Evolutionary conservation across 495 filamentous ascomycete species (phyloP).

Genomic region (Xeromyces bisporus): DNA sequence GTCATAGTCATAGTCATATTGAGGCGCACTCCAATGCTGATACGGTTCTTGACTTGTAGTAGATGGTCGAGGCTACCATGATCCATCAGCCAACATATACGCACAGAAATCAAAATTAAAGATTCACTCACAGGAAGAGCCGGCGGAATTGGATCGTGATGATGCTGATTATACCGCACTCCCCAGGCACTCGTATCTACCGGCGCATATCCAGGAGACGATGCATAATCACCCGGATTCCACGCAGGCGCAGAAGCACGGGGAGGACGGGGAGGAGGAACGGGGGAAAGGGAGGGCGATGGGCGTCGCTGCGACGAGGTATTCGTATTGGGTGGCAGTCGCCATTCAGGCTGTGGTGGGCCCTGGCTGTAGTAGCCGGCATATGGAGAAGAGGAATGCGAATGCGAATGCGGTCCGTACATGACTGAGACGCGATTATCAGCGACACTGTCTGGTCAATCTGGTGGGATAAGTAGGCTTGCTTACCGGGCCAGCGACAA

Average conservation of each 20-base stretch:
- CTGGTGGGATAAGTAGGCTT: too few species aligned
- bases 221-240: slow-evolving; percentile 24
- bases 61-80: slow-evolving; percentile 23
- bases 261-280: slow-evolving; percentile 7
- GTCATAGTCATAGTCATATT: slow-evolving; percentile 13
- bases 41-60: slow-evolving; percentile 14
- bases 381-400: slow-evolving; percentile 9
- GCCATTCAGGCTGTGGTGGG: slow-evolving; percentile 30
- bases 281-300: too few species aligned
- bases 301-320: too few species aligned
- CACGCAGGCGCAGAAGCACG: slow-evolving; percentile 10
- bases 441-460: too few species aligned
- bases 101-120: not conserved
- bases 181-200: slow-evolving; percentile 26
- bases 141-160: slow-evolving; percentile 19
- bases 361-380: slow-evolving; percentile 7
- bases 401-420: slow-evolving; percentile 9
- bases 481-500: too few species aligned
- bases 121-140: slow-evolving; percentile 29
- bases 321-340: slow-evolving; percentile 10
- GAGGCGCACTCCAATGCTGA: slow-evolving; percentile 11
- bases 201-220: slow-evolving; percentile 13
- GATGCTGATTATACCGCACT: slow-evolving; percentile 27
- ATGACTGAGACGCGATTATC: slow-evolving; percentile 2
- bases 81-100: not conserved